These are phyloP conservation scores for Podospora anserina DNA, from an alignment of 495 filamentous ascomycete species.

Conservation along the genomic window DNA sequence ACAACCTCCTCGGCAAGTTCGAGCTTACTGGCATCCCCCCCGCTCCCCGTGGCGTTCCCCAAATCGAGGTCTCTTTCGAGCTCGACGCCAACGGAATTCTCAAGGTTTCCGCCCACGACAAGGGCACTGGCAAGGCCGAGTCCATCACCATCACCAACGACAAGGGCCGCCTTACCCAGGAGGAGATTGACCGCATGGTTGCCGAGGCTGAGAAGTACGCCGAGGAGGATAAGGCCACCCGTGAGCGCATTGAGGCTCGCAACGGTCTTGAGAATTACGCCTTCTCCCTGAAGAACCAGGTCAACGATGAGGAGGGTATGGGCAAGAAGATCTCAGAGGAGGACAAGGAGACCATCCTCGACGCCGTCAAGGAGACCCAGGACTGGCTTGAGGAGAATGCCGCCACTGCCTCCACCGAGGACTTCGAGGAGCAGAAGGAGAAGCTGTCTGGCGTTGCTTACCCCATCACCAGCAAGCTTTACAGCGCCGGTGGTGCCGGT, in stretches of 20 bases:
- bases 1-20: slow-evolving; percentile 96
- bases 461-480: slow-evolving; percentile 97
- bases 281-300: slow-evolving; percentile 98
- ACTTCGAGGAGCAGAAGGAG: slow-evolving; percentile 99
- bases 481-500: slow-evolving; percentile 63
- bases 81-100: slow-evolving; percentile 97
- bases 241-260: slow-evolving; percentile 88
- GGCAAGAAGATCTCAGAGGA: slow-evolving; percentile 96
- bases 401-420: slow-evolving; percentile 77
- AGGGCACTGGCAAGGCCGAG: slow-evolving; percentile 94
- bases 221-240: slow-evolving; percentile 97
- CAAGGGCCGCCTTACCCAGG: slow-evolving; percentile 91
- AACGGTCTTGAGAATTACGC: slow-evolving; percentile 96
- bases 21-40: slow-evolving; percentile 94
- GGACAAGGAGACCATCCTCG: slow-evolving; percentile 95
- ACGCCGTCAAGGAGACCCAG: slow-evolving; percentile 93
- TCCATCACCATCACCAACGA: slow-evolving; percentile 98
- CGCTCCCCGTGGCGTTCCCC: slow-evolving; percentile 90
- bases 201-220: slow-evolving; percentile 96
- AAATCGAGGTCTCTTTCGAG: slow-evolving; percentile 98
- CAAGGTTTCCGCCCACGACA: slow-evolving; percentile 91
- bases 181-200: slow-evolving; percentile 98
- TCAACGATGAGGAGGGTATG: slow-evolving; percentile 93
- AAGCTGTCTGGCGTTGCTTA: slow-evolving; percentile 95
- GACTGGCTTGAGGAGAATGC: slow-evolving; percentile 98